phyloP scores from a whole-genome alignment of 371 early-diverging fungal genomes.

The Batrachochytrium dendrobatidis region DNA sequence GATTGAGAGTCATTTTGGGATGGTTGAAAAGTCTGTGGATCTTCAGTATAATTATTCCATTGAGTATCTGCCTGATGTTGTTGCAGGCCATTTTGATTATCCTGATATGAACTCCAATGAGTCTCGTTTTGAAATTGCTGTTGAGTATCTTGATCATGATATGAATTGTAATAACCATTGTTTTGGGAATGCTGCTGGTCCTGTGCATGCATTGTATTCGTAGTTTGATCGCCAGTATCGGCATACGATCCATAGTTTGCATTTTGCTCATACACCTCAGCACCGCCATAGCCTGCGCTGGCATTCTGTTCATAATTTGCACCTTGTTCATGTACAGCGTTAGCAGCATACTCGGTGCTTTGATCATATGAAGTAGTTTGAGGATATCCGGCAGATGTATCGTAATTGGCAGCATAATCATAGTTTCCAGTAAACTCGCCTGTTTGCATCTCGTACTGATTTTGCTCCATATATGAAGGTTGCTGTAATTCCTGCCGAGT shows the following conservation, averaged over 20 bases:
- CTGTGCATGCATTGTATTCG: background rate
- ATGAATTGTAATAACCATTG: background rate
- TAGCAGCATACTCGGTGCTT: slow-evolving; percentile 7
- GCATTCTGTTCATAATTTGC: background rate
- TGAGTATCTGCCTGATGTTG: too few species aligned
- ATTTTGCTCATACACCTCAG: background rate
- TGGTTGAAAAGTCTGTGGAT: too few species aligned
- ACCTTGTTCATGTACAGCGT: background rate
- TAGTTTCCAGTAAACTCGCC: too few species aligned
- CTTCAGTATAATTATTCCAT: too few species aligned
- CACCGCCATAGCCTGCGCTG: background rate
- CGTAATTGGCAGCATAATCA: too few species aligned
- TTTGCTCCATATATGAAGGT: too few species aligned
- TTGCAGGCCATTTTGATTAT: too few species aligned
- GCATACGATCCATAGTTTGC: slow-evolving; percentile 1
- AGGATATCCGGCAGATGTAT: background rate
- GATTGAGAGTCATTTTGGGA: too few species aligned
- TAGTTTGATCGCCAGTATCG: background rate
- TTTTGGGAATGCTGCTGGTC: background rate
- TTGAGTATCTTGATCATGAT: slow-evolving; percentile 3
- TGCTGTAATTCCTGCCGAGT: too few species aligned
- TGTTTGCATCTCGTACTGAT: too few species aligned
- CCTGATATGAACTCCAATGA: too few species aligned
- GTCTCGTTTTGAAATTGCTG: background rate
- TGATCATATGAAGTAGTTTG: background rate